Conservation (phyloP, 106 monocot genomes). For the Alisma plantagoaquatica region DNA sequence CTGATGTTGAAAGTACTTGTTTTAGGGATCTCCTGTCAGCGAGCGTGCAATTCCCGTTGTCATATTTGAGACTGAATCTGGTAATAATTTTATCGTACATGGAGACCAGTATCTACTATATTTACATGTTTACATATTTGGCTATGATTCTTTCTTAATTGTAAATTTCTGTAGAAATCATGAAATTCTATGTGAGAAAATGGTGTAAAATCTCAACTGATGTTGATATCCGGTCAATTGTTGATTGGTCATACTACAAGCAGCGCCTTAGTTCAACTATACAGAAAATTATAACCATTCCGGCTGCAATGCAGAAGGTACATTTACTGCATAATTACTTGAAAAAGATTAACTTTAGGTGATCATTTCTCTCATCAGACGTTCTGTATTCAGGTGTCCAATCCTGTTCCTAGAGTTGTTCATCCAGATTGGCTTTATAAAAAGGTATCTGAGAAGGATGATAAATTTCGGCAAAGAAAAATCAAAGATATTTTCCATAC, state of each 20-base stretch:
- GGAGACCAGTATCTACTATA: too few relatives aligned
- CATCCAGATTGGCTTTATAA: constrained; percentile 99
- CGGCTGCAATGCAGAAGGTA: constrained; percentile 99
- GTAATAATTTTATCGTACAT: constrained; percentile 27
- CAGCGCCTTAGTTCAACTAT: constrained; percentile 85
- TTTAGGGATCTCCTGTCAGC: constrained; percentile 92
- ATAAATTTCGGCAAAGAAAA: constrained; percentile 80
- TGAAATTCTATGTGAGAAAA: constrained; percentile 70
- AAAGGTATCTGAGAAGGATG: constrained; percentile 88
- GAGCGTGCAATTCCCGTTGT: constrained; percentile 95
- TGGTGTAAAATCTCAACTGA: constrained; percentile 91
- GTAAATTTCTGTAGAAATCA: constrained; percentile 39
- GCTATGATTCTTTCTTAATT: not conserved
- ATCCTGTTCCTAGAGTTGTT: constrained; percentile 89
- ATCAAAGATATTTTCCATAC: constrained; percentile 60
- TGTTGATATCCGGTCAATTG: constrained; percentile 62
- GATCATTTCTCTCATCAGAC: not conserved
- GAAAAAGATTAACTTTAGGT: not conserved
- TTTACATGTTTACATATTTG: too few relatives aligned
- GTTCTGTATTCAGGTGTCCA: constrained; percentile 50
- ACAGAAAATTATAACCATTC: constrained; percentile 98
- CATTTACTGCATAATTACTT: not conserved
- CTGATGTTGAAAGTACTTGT: too few relatives aligned
- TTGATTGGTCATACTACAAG: constrained; percentile 98
- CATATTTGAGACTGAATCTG: constrained; percentile 86